phyloP scores from a whole-genome alignment of 176 grass and related monocot species.

The Phyllostachys edulis region DNA sequence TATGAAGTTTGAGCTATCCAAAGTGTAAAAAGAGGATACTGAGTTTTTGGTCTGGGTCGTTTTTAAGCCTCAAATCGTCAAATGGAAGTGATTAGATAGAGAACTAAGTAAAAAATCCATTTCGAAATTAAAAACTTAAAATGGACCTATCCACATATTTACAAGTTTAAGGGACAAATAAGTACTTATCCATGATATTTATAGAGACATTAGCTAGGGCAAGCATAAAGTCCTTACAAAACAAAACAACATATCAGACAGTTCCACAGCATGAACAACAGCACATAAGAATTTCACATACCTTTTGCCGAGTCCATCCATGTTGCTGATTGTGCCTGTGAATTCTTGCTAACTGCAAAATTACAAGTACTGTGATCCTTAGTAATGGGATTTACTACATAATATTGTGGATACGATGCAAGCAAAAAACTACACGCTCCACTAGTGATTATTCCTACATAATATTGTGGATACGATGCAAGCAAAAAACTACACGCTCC shows the following conservation, averaged over 20 bases:
- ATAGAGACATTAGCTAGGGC: not conserved
- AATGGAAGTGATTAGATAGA: not conserved
- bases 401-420: too few species aligned
- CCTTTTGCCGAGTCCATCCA: slow-evolving; percentile 99
- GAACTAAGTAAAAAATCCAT: not conserved
- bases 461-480: too few species aligned
- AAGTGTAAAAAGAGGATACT: not conserved
- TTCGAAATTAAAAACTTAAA: not conserved
- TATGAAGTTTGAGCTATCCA: not conserved
- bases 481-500: too few species aligned
- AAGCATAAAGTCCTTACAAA: slow-evolving; percentile 21
- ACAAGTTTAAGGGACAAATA: not conserved
- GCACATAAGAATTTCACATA: slow-evolving; percentile 29
- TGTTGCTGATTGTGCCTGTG: slow-evolving; percentile 71
- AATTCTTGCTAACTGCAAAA: slow-evolving; percentile 77
- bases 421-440: too few species aligned
- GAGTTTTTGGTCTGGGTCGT: not conserved
- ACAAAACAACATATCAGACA: slow-evolving; percentile 3
- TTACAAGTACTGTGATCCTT: not conserved
- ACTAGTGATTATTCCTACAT: too few species aligned
- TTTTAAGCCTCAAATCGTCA: not conserved
- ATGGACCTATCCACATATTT: not conserved
- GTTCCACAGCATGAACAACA: slow-evolving; percentile 6
- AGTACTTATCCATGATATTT: not conserved
- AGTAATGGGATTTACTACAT: slow-evolving; percentile 3